phyloP scores from a whole-genome alignment of 2,329 filamentous ascomycete species.

The Fusarium stilboides region DNA sequence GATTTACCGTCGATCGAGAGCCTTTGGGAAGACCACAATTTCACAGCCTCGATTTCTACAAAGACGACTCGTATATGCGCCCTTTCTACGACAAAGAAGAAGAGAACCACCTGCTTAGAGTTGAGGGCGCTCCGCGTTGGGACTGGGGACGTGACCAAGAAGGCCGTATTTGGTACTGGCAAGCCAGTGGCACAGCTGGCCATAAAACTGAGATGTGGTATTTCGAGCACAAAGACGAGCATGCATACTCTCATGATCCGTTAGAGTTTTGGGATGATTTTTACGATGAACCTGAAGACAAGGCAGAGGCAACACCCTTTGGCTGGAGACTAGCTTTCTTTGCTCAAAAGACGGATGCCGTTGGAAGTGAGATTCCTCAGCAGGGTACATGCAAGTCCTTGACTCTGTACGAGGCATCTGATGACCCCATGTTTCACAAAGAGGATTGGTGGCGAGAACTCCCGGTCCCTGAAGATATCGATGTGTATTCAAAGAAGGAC shows the following conservation, averaged over 20 bases:
- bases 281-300: background rate
- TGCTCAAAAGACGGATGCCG: background rate
- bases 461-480: no score
- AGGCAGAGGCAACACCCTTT: conserved; percentile 10
- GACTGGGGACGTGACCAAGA: conserved; percentile 18
- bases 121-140: conserved; percentile 3
- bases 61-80: background rate
- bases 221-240: conserved; percentile 15
- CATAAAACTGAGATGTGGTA: conserved; percentile 15
- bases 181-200: conserved; percentile 5
- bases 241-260: conserved; percentile 7
- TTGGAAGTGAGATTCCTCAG: background rate
- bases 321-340: conserved; percentile 10
- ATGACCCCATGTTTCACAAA: background rate
- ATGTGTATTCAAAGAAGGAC: no score
- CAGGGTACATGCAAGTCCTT: background rate
- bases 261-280: conserved; percentile 24
- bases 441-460: no score
- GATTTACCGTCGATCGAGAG: conserved; percentile 9
- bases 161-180: conserved; percentile 11
- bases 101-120: conserved; percentile 5
- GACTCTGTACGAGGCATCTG: background rate
- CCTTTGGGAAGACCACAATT: background rate
- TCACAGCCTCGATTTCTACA: background rate
- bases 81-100: conserved; percentile 11